Evolutionary conservation across 139 green algal genomes (phyloP).

Genomic region (Chlorella sorokiniana): DNA sequence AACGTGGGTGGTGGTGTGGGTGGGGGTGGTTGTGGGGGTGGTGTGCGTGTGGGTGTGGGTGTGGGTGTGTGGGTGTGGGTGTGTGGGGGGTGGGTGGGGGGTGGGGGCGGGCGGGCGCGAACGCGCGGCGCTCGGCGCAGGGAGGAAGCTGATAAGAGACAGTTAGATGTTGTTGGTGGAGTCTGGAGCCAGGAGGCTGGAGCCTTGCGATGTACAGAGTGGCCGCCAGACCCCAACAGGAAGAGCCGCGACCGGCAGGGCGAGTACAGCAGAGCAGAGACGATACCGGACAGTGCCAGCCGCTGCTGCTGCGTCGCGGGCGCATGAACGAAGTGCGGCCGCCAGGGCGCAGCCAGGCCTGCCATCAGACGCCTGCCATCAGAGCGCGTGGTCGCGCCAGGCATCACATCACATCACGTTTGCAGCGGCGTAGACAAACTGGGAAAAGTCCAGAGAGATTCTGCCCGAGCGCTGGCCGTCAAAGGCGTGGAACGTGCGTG

Average conservation of each 20-base stretch:
- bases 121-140: not conserved
- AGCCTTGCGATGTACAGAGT: too few species aligned
- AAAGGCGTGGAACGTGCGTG: slow-evolving; percentile 63
- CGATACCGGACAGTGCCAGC: too few species aligned
- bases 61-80: not conserved
- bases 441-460: slow-evolving; percentile 58
- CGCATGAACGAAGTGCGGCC: too few species aligned
- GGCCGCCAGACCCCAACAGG: too few species aligned
- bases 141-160: too few species aligned
- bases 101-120: not conserved
- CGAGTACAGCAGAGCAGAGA: too few species aligned
- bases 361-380: too few species aligned
- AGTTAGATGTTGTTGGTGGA: too few species aligned
- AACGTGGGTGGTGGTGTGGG: not conserved
- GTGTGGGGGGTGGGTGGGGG: not conserved
- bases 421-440: slow-evolving; percentile 20
- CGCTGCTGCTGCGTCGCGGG: too few species aligned
- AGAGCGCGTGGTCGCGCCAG: not conserved
- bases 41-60: not conserved
- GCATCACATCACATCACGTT: slow-evolving; percentile 19
- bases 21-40: not conserved
- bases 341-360: too few species aligned
- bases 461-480: slow-evolving; percentile 44
- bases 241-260: too few species aligned
- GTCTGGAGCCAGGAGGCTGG: too few species aligned